Conservation (phyloP, 306 rosid genomes). For the Argentina anserina region DNA sequence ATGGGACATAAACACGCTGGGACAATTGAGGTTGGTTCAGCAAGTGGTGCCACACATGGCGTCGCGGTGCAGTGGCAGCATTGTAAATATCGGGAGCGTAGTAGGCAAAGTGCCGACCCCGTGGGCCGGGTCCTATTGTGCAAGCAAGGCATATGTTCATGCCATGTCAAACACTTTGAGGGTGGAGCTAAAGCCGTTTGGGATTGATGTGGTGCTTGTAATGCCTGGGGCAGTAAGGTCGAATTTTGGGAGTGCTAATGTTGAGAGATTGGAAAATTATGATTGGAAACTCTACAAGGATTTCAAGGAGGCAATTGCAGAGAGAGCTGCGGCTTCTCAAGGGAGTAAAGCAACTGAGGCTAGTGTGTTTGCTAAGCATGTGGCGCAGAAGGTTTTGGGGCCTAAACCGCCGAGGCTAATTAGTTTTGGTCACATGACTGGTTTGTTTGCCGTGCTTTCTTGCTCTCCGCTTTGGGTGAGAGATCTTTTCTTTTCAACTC, state of each 20-base stretch:
- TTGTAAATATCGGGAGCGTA: slow-evolving; percentile 67
- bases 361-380: slow-evolving; percentile 58
- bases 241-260: slow-evolving; percentile 53
- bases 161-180: slow-evolving; percentile 63
- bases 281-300: slow-evolving; percentile 67
- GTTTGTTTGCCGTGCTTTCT: slow-evolving; percentile 56
- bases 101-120: slow-evolving; percentile 73
- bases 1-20: slow-evolving; percentile 75
- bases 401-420: slow-evolving; percentile 59
- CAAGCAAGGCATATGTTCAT: slow-evolving; percentile 62
- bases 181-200: slow-evolving; percentile 66
- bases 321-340: slow-evolving; percentile 73
- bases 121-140: slow-evolving; percentile 83
- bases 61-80: slow-evolving; percentile 42
- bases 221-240: slow-evolving; percentile 75
- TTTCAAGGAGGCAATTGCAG: slow-evolving; percentile 54
- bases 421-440: slow-evolving; percentile 70
- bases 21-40: slow-evolving; percentile 70
- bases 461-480: slow-evolving; percentile 76
- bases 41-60: slow-evolving; percentile 82
- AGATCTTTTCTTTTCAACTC: slow-evolving; percentile 57
- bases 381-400: slow-evolving; percentile 48
- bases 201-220: slow-evolving; percentile 62
- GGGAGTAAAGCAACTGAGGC: slow-evolving; percentile 60
- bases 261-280: slow-evolving; percentile 31